These are phyloP conservation scores for Hemileccinum rubropunctum DNA, from an alignment of 768 basidiomycete species.

Conservation along the genomic window DNA sequence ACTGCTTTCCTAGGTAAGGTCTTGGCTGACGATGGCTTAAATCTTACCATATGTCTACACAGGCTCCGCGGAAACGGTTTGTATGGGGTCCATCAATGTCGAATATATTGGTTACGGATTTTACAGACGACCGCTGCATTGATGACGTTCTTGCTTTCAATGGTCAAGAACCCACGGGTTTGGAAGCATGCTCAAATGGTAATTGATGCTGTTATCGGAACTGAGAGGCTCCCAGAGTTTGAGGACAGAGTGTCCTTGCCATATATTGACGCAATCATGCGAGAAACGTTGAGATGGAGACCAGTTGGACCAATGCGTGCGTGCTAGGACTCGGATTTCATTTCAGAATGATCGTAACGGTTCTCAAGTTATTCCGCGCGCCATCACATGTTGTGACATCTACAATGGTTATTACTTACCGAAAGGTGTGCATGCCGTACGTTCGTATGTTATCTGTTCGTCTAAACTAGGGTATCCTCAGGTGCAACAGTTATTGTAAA, in stretches of 20 bases:
- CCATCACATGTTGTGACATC: conserved; percentile 31
- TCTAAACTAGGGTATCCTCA: background rate
- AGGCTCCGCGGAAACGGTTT: background rate
- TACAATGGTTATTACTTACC: conserved; percentile 51
- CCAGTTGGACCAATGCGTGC: background rate
- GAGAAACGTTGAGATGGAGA: background rate
- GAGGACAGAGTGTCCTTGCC: background rate
- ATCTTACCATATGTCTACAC: background rate
- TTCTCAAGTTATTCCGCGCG: conserved; percentile 17
- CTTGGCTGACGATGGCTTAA: too few species aligned
- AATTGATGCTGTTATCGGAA: background rate
- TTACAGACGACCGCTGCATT: background rate
- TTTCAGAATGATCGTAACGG: background rate
- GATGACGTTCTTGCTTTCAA: background rate
- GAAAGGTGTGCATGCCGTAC: conserved; percentile 29
- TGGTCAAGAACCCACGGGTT: background rate
- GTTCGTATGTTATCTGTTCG: background rate
- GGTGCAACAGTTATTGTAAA: conserved; percentile 5
- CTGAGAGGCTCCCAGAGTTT: background rate
- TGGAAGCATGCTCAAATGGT: background rate
- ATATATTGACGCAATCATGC: background rate
- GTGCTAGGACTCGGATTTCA: background rate
- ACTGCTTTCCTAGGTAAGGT: conserved; percentile 11
- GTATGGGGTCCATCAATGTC: background rate
- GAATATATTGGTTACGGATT: background rate